Percentiles rank a stretch among this genome's conserved stretches.
Conservation (phyloP, 169 alveolate genomes). For the Theileria parva region DNA sequence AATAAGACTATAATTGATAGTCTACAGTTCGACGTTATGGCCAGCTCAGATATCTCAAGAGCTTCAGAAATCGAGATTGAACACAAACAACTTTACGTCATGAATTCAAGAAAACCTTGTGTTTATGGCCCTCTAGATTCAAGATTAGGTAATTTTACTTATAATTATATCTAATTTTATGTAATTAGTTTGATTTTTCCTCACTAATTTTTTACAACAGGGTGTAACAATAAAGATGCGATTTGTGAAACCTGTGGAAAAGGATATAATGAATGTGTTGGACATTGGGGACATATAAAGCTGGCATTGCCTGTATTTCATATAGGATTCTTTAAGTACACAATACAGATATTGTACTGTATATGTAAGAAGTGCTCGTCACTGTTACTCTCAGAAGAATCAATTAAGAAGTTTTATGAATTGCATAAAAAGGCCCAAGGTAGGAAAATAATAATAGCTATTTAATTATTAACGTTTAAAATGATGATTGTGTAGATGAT, state of each 20-base stretch:
- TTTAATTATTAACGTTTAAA: not conserved
- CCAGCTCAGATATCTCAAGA: conserved; percentile 74
- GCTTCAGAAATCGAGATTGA: conserved; percentile 74
- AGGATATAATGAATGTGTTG: conserved; percentile 91
- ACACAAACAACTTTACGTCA: conserved; percentile 78
- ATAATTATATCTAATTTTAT: not conserved
- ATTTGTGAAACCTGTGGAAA: conserved; percentile 90
- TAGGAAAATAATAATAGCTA: conserved; percentile 24
- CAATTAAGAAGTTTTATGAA: conserved; percentile 72
- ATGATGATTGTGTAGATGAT: conserved; percentile 47
- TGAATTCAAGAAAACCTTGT: conserved; percentile 72
- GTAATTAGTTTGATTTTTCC: not conserved
- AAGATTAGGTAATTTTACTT: conserved; percentile 57
- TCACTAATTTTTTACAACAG: conserved; percentile 12
- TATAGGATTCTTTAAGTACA: conserved; percentile 95
- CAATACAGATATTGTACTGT: conserved; percentile 84
- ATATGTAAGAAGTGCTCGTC: conserved; percentile 92
- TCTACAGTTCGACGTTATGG: conserved; percentile 80
- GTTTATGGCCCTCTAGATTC: conserved; percentile 82
- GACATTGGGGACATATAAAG: conserved; percentile 96
- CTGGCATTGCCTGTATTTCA: conserved; percentile 97
- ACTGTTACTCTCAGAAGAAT: conserved; percentile 80
- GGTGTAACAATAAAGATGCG: conserved; percentile 68
- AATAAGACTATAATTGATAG: conserved; percentile 70
- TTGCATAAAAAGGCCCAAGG: conserved; percentile 6